Conservation (phyloP, 495 filamentous ascomycete species). For the Podospora comata region DNA sequence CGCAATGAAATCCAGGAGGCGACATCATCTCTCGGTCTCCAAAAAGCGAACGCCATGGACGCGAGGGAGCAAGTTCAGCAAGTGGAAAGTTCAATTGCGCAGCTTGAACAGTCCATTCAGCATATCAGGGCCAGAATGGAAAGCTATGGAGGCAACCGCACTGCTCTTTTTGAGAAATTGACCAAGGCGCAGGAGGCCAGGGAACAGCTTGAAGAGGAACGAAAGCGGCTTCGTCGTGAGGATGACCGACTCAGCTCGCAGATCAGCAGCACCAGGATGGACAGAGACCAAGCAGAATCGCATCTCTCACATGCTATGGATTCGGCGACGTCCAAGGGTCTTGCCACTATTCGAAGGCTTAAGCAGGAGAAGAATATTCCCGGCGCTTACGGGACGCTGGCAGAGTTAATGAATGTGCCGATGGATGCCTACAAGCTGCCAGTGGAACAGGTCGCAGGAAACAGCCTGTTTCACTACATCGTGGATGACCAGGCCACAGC, state of each 20-base stretch:
- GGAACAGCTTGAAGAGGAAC: conserved; percentile 77
- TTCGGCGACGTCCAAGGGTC: conserved; percentile 74
- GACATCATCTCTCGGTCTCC: conserved; percentile 66
- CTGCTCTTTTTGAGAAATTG: conserved; percentile 66
- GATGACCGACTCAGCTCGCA: conserved; percentile 80
- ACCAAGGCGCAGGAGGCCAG: conserved; percentile 75
- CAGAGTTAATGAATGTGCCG: conserved; percentile 79
- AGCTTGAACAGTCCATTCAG: conserved; percentile 69
- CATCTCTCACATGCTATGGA: conserved; percentile 85
- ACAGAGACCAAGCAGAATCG: conserved; percentile 72
- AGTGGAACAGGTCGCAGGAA: conserved; percentile 88
- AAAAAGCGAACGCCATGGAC: conserved; percentile 76
- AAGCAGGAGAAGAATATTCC: conserved; percentile 71
- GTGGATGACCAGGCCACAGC: conserved; percentile 91
- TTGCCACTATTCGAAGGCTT: conserved; percentile 75
- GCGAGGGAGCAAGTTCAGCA: conserved; percentile 80
- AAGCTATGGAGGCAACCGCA: conserved; percentile 69
- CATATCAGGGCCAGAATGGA: conserved; percentile 70
- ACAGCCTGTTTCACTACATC: conserved; percentile 93
- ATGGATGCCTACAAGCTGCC: conserved; percentile 80
- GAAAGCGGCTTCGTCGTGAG: conserved; percentile 88
- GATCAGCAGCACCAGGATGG: conserved; percentile 66
- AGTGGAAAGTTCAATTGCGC: conserved; percentile 65
- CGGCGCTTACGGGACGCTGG: conserved; percentile 90
- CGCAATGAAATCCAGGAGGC: conserved; percentile 78